Base-by-base conservation (phyloP, 495 filamentous ascomycete genomes). In the Aspergillus sclerotiicarbonarius region DNA sequence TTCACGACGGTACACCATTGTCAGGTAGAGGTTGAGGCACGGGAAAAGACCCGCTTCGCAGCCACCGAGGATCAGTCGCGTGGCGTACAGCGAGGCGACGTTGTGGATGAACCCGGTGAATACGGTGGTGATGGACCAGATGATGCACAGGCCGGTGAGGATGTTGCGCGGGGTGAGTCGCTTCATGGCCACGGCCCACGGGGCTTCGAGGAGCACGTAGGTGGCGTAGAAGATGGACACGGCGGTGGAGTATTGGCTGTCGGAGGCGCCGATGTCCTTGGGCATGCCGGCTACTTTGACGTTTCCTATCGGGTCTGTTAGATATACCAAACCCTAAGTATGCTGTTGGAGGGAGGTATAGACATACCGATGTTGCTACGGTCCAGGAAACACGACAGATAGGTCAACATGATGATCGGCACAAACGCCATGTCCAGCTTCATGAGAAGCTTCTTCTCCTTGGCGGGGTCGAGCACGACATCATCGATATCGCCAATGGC, bases 21-120 rank as follows among this genome's bases (percentile, higher is more conserved):
- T 78, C 21, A 81, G 53, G 51, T 84, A 83, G 41, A 82, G 65
- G 35, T 79, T 76, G 16, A 83, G 71, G 29, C 82, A 82, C 0
- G 90, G 90, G 62, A 92, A 90, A 8, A 92, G 77, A 4, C 85
- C 85, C 0, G 85, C 86, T 67, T 89, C 87, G 35, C 83, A 80
- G 1, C 72, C 75, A 4, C 87, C 87, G 0, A 90, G 73, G 45
- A 90, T 76, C 7, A 90, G 63, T 13, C 86, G 76, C n/a, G 77
- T 80, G 10, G 80, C 84, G 50, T 81, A 74, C 12, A 85, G 68
- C 25, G 76, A 68, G 7, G 64, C 76, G 21, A 81, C 76, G 47
- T 68, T 78, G 15, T 75, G 61, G 6, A 82, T 71, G 46, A 84
- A 81, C 7, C 80, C 82, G 0, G 82, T 77, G 52, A 80, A 80